Percentiles rank a stretch among this genome's conserved stretches.
Conservation (phyloP, 2,329 filamentous ascomycete genomes). For the Epichloe glyceriae region DNA sequence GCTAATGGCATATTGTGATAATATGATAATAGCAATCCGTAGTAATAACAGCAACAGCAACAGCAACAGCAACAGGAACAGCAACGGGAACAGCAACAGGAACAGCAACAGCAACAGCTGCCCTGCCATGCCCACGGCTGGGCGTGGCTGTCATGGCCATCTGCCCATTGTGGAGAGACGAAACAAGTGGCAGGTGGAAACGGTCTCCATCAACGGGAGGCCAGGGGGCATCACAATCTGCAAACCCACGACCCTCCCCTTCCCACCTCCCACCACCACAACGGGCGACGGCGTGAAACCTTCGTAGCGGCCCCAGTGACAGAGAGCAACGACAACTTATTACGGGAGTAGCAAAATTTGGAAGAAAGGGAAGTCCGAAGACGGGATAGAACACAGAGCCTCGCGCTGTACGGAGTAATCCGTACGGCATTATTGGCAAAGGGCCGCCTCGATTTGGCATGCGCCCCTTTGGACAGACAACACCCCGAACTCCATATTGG, state of each 20-base stretch:
- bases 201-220: slow-evolving; percentile 1
- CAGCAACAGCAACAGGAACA: background rate
- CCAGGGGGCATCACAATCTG: background rate
- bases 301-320: background rate
- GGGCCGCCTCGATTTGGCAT: slow-evolving; percentile 1
- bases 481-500: too few species aligned
- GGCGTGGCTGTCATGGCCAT: background rate
- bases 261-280: background rate
- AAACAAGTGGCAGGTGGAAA: slow-evolving; percentile 1
- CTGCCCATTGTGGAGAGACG: background rate
- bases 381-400: too few species aligned
- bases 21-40: too few species aligned
- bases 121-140: background rate
- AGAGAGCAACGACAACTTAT: background rate
- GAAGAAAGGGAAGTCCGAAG: too few species aligned
- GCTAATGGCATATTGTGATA: too few species aligned
- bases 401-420: too few species aligned
- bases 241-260: background rate
- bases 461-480: background rate
- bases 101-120: background rate
- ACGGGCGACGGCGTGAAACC: background rate
- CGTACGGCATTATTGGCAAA: background rate
- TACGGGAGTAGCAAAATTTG: background rate
- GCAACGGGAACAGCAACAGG: too few species aligned
- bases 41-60: background rate